phyloP scores from a whole-genome alignment of 148 eudicot genomes.

The Simmondsia chinensis region DNA sequence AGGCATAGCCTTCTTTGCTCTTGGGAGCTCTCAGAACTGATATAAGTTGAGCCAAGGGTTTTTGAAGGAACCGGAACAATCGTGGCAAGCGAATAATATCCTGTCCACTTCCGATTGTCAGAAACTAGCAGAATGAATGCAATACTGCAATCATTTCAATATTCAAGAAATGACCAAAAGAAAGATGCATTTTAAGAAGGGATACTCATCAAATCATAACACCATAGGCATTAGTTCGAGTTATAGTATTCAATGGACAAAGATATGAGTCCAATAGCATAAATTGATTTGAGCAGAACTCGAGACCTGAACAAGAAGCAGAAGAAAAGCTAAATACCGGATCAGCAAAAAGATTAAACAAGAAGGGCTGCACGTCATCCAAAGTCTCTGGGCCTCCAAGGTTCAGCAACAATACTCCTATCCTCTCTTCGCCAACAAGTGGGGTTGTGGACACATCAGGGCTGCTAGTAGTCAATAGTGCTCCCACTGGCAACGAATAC shows the following conservation, averaged over 20 bases:
- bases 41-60: conserved; percentile 88
- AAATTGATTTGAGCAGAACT: too few relatives aligned
- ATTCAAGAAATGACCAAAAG: background rate
- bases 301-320: background rate
- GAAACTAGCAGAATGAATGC: conserved; percentile 4
- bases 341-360: conserved; percentile 94
- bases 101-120: conserved; percentile 39
- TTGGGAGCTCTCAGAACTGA: conserved; percentile 92
- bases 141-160: background rate
- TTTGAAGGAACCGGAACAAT: conserved; percentile 87
- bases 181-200: too few relatives aligned
- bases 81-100: conserved; percentile 95
- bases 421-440: conserved; percentile 47
- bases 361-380: conserved; percentile 95
- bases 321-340: conserved; percentile 44
- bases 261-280: background rate
- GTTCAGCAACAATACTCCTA: conserved; percentile 85
- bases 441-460: conserved; percentile 26
- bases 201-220: too few relatives aligned
- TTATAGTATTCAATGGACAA: too few relatives aligned
- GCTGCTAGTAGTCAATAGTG: conserved; percentile 49
- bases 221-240: too few relatives aligned
- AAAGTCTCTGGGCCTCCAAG: conserved; percentile 99
- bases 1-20: conserved; percentile 99
- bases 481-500: conserved; percentile 27